Evolutionary conservation across 495 filamentous ascomycete genomes (phyloP).

Genomic region (Penicillium antarcticum): DNA sequence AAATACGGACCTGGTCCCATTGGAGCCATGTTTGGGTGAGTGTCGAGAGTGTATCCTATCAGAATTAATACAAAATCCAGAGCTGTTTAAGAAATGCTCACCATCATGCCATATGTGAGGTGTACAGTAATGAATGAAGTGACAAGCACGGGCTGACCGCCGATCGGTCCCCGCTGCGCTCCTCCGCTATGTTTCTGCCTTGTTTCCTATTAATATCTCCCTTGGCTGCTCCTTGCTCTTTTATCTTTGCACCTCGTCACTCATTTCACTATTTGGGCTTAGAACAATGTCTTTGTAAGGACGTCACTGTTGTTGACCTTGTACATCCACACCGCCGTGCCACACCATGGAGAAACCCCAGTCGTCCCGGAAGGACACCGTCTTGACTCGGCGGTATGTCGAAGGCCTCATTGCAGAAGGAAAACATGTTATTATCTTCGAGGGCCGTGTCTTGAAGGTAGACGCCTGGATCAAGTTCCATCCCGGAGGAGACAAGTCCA

Average conservation of each 20-base stretch:
- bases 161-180: constrained; percentile 21
- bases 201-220: constrained; percentile 1
- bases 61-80: constrained; percentile 1
- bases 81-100: constrained; percentile 6
- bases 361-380: constrained; percentile 41
- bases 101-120: constrained; percentile 14
- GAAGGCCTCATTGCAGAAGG: constrained; percentile 87
- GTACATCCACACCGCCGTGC: not conserved
- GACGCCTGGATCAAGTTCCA: constrained; percentile 88
- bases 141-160: constrained; percentile 15
- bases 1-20: constrained; percentile 52
- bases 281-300: constrained; percentile 3
- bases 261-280: not conserved
- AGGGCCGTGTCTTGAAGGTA: constrained; percentile 76
- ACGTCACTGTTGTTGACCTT: not conserved
- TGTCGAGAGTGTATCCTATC: constrained; percentile 31
- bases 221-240: not conserved
- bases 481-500: constrained; percentile 89
- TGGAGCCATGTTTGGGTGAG: constrained; percentile 57
- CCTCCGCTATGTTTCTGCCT: constrained; percentile 14
- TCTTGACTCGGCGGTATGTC: constrained; percentile 70
- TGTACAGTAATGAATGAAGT: constrained; percentile 2
- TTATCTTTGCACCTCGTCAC: not conserved
- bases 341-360: constrained; percentile 20
- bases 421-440: constrained; percentile 74